A percentile compares a stretch with the other conserved stretches of the same genome.
Evolutionary conservation across 164 flowering plant species (phyloP).

Genomic region (Platanus orientalis): DNA sequence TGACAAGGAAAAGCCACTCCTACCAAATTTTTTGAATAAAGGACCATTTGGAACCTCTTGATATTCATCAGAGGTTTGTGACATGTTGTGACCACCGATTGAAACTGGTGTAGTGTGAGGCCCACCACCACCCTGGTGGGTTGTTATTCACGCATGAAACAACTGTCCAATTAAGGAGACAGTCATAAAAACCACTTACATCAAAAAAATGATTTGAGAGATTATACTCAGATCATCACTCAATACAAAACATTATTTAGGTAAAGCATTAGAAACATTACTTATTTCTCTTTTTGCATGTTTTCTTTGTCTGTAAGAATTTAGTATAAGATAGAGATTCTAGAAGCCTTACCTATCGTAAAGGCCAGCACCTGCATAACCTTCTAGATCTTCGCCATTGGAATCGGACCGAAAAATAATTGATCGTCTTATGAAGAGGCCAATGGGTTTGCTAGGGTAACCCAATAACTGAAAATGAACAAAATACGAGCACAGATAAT

Average conservation of each 20-base stretch:
- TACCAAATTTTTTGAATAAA: too few relatives aligned
- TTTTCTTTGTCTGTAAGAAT: background rate
- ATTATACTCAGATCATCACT: too few relatives aligned
- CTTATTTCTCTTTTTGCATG: background rate
- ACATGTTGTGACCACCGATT: too few relatives aligned
- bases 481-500: background rate
- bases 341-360: constrained; percentile 73
- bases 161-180: too few relatives aligned
- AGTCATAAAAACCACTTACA: too few relatives aligned
- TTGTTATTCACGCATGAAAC: too few relatives aligned
- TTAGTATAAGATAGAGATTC: background rate
- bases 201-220: too few relatives aligned
- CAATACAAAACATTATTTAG: background rate
- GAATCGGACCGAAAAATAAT: constrained; percentile 96
- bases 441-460: constrained; percentile 94
- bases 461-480: constrained; percentile 60
- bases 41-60: too few relatives aligned
- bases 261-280: background rate
- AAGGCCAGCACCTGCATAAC: constrained; percentile 99
- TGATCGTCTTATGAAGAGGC: constrained; percentile 81
- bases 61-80: too few relatives aligned
- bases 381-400: constrained; percentile 97
- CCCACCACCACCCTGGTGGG: too few relatives aligned
- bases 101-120: too few relatives aligned
- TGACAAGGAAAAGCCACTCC: too few relatives aligned